These are phyloP conservation scores for Erigeron canadensis DNA, from an alignment of 129 eudicot species.

Conservation along the genomic window DNA sequence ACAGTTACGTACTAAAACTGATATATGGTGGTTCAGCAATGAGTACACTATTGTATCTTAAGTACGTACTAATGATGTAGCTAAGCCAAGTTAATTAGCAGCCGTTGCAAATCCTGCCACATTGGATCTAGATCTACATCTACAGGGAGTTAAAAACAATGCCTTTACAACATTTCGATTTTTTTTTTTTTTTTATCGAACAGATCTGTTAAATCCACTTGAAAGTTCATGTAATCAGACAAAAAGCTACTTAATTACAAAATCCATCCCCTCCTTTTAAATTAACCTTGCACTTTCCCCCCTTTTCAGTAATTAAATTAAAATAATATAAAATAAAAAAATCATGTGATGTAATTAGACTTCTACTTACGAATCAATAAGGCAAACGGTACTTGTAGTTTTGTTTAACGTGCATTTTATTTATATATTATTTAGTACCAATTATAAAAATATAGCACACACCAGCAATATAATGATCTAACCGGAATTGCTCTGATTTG, in stretches of 20 bases:
- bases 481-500: too few relatives aligned
- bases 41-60: too few relatives aligned
- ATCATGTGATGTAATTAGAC: neutral
- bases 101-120: slow-evolving; percentile 27
- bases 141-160: slow-evolving; percentile 26
- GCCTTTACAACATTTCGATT: slow-evolving; percentile 20
- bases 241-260: slow-evolving; percentile 29
- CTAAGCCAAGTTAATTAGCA: neutral
- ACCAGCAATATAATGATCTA: too few relatives aligned
- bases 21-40: too few relatives aligned
- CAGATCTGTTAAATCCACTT: slow-evolving; percentile 43
- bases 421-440: too few relatives aligned
- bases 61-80: neutral
- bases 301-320: neutral
- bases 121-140: slow-evolving; percentile 66
- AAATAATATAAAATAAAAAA: too few relatives aligned
- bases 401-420: too few relatives aligned
- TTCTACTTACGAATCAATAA: neutral
- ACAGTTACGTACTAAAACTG: too few relatives aligned
- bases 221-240: slow-evolving; percentile 39
- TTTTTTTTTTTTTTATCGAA: slow-evolving; percentile 31
- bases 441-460: too few relatives aligned
- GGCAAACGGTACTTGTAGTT: neutral
- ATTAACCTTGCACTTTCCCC: neutral
- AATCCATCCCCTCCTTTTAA: slow-evolving; percentile 9